Evolutionary conservation across 2,329 filamentous ascomycete genomes (phyloP).

Genomic region (Didymella segeticola): DNA sequence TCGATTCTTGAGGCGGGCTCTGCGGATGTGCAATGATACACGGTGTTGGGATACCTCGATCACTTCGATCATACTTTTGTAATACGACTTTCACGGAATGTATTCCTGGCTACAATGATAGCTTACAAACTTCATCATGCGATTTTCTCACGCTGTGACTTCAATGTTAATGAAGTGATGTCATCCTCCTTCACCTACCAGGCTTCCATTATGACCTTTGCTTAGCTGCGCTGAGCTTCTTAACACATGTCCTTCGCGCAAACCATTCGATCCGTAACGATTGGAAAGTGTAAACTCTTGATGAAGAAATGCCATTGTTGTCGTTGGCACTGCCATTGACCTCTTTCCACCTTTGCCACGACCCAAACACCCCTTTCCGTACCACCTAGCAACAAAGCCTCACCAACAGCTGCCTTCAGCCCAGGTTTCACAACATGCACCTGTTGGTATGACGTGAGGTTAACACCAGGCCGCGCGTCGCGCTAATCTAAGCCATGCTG

Average conservation of each 20-base stretch:
- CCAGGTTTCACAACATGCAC: neutral
- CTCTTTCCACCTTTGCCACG: neutral
- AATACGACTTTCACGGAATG: constrained; percentile 17
- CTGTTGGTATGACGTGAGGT: constrained; percentile 10
- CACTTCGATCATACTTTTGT: constrained; percentile 18
- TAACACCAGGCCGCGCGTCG: constrained; percentile 13
- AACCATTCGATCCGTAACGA: neutral
- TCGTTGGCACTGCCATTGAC: neutral
- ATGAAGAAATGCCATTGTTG: neutral
- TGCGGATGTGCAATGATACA: constrained; percentile 9
- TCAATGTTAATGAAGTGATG: too few species aligned
- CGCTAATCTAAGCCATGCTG: neutral
- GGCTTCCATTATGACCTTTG: too few species aligned
- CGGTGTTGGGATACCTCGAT: constrained; percentile 19
- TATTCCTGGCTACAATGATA: constrained; percentile 12
- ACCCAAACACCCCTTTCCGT: neutral
- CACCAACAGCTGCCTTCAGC: neutral
- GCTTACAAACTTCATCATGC: constrained; percentile 4
- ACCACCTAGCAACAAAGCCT: neutral
- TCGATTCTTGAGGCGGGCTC: constrained; percentile 1
- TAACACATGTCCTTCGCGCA: neutral
- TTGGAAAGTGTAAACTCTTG: too few species aligned
- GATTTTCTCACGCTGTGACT: neutral
- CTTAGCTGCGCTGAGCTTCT: neutral
- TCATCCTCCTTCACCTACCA: too few species aligned